phyloP scores from a whole-genome alignment of 2,329 filamentous ascomycete genomes.

The Cladosporium sphaerospermum region DNA sequence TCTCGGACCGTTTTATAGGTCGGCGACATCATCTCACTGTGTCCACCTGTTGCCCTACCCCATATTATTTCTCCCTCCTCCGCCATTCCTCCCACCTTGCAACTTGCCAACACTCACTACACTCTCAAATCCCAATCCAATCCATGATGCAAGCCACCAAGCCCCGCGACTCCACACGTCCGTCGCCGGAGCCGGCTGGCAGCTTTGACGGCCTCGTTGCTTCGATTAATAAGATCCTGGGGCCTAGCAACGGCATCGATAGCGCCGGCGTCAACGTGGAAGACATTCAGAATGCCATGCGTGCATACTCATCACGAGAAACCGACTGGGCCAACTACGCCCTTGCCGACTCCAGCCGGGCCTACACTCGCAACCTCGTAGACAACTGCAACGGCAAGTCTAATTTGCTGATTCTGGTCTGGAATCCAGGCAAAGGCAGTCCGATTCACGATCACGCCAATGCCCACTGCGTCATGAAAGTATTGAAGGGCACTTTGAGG shows the following conservation, averaged over 20 bases:
- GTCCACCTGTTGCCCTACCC: neutral
- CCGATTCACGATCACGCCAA: slow-evolving; percentile 76
- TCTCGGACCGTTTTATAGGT: slow-evolving; percentile 4
- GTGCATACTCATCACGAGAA: slow-evolving; percentile 61
- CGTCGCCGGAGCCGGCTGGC: slow-evolving; percentile 2
- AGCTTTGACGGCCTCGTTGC: slow-evolving; percentile 64
- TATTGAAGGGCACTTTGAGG: slow-evolving; percentile 68
- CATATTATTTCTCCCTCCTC: slow-evolving; percentile 1
- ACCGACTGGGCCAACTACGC: slow-evolving; percentile 70
- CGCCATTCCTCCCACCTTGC: neutral
- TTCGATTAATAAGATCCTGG: slow-evolving; percentile 67
- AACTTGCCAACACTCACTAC: neutral
- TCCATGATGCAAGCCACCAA: slow-evolving; percentile 1
- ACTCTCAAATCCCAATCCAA: neutral
- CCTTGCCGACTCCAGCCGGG: slow-evolving; percentile 60
- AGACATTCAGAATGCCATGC: slow-evolving; percentile 67
- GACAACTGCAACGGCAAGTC: slow-evolving; percentile 82
- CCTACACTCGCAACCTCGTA: slow-evolving; percentile 83
- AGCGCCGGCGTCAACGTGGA: slow-evolving; percentile 74
- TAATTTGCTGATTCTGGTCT: slow-evolving; percentile 77
- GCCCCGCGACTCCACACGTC: slow-evolving; percentile 7
- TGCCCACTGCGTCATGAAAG: slow-evolving; percentile 88
- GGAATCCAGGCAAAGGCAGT: slow-evolving; percentile 76
- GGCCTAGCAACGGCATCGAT: slow-evolving; percentile 72
- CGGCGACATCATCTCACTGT: neutral